Percentiles rank a stretch among this genome's conserved stretches.
Conservation (phyloP, 2,329 filamentous ascomycete genomes). For the Aureobasidium melanogenum region DNA sequence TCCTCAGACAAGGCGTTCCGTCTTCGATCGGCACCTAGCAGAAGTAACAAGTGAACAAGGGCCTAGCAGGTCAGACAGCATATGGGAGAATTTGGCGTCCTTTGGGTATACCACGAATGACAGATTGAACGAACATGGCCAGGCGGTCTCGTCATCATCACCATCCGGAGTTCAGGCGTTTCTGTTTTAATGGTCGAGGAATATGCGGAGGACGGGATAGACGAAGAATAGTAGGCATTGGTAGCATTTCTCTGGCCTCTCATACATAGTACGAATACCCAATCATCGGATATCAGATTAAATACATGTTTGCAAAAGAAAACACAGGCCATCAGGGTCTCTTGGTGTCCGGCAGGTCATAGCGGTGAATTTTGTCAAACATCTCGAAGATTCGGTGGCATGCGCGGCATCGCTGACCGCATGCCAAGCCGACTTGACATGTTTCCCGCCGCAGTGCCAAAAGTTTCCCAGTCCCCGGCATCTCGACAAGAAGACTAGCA, state of each 20-base stretch:
- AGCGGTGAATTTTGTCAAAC: conserved; percentile 1
- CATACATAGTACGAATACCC: background rate
- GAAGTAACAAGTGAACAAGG: conserved; percentile 1
- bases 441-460: background rate
- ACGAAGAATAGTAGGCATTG: background rate
- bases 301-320: conserved; percentile 6
- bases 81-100: background rate
- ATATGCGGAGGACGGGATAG: background rate
- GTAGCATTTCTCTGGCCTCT: background rate
- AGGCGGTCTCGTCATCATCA: background rate
- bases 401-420: background rate
- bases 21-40: conserved; percentile 28
- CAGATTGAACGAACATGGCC: background rate
- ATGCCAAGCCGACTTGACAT: conserved; percentile 2
- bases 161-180: conserved; percentile 4
- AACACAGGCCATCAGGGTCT: conserved; percentile 8
- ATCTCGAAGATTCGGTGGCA: conserved; percentile 1
- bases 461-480: background rate
- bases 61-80: background rate
- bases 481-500: background rate
- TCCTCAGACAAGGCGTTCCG: conserved; percentile 39
- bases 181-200: background rate
- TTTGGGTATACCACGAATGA: conserved; percentile 5
- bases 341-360: background rate
- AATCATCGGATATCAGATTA: background rate